Evolutionary conservation across 768 basidiomycete genomes (phyloP).

Genomic region (Trametes meyenii): DNA sequence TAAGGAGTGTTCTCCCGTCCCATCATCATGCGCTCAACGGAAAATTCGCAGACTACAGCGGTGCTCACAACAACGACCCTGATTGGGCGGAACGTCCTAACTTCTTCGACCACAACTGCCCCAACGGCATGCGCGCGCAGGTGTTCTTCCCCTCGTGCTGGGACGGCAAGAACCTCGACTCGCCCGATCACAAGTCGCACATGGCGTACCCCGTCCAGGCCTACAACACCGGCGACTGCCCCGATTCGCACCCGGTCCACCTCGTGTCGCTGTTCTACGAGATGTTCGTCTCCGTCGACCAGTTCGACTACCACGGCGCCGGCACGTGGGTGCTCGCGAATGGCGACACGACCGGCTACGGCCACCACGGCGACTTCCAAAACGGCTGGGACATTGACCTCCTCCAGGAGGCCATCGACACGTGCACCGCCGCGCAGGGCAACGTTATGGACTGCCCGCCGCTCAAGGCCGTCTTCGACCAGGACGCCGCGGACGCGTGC

Average conservation of each 20-base stretch:
- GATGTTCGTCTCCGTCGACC: conserved; percentile 24
- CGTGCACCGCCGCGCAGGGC: conserved; percentile 28
- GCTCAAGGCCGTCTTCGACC: conserved; percentile 26
- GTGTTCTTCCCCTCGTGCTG: conserved; percentile 41
- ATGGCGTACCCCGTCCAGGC: conserved; percentile 38
- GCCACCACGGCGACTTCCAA: conserved; percentile 30
- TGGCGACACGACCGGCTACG: conserved; percentile 29
- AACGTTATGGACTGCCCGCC: conserved; percentile 28
- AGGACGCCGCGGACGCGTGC: conserved; percentile 24
- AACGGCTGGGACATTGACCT: conserved; percentile 29
- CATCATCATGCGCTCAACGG: background rate
- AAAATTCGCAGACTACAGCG: conserved; percentile 23
- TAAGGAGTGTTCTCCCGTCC: background rate
- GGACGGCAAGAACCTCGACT: conserved; percentile 44
- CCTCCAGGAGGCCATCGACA: conserved; percentile 31
- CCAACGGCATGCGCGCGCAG: conserved; percentile 32
- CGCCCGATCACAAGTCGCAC: conserved; percentile 42
- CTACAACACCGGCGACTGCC: conserved; percentile 30
- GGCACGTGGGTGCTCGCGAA: conserved; percentile 28
- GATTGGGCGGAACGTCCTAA: conserved; percentile 28
- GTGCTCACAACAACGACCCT: conserved; percentile 23
- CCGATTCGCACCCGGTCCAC: conserved; percentile 30
- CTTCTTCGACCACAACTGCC: conserved; percentile 28
- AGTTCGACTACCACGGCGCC: conserved; percentile 24
- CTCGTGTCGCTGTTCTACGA: conserved; percentile 32